Base-by-base conservation (phyloP, 139 green algal genomes). In the Yamagishiella unicocca region DNA sequence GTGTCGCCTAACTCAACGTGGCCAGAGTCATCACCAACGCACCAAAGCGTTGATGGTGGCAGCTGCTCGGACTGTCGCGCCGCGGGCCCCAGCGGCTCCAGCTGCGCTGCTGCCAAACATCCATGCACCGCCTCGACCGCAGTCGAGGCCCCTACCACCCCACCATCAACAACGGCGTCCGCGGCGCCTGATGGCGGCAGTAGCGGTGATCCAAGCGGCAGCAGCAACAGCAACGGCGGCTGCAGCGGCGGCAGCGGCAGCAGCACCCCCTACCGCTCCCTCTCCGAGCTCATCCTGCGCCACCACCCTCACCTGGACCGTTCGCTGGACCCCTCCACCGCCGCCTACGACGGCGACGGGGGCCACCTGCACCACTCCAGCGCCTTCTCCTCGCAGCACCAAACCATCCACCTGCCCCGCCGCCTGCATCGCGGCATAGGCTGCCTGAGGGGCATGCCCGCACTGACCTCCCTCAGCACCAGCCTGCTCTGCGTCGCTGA, bases 301-400 rank as follows among this genome's bases (percentile, higher is more conserved):
- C 78, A 74, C 55, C 78, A 84, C 40, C 78, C 78, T 2, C 38
- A 62, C 61, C 38, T 74, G 9, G 78, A 84, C 27, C 58, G 40
- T 14, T 27, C 38, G 2, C 78, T 84, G 3, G 78, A 84, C 40
- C 78, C 78, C 8, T 74, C 55, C 55, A 74, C 38, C 38, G 61
- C 78, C 29, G 27, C 55, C 38, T 84, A 72, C 53, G 53, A 61
- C 22, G 53, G 31, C 46, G 75, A 83, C 22, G 21, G 21, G 5
- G 54, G 35, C 54, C 46, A 35, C 19, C 33, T 83, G 1, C 24
- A 71, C 54, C 76, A 37, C 35, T 40, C 24, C n/a, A n/a, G 42
- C 73, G 31, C n/a, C n/a, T 42, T 43, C 24, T 40, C 73, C 33
- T 76, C 31, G 40, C 74, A 68, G 50, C 31, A 42, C 33, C 76